Base-by-base conservation (phyloP, 2,329 filamentous ascomycete genomes). In the Fusarium tanahbumbuense region DNA sequence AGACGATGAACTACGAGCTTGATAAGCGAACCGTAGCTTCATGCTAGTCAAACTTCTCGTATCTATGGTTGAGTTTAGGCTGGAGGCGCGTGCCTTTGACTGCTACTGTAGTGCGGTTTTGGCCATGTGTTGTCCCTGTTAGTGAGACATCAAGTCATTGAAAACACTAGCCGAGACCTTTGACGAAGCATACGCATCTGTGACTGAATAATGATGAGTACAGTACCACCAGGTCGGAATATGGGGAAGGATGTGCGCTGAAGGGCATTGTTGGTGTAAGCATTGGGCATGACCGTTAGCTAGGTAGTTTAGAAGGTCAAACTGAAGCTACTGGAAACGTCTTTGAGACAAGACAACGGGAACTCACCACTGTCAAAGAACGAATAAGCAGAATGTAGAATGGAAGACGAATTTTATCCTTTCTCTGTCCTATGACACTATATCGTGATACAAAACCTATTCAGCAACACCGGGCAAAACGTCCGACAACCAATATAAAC, bases 151-250 rank as follows among this genome's bases (percentile, higher is more conserved):
- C 12, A 25, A 16, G 52, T 28, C 22, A 46, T 23, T 18, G 41
- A 45, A 5, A 34, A 28, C 42, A 56, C 44, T 49, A 64, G 25
- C 68, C 46, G 58, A 71, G 58, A 64, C 46, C 20, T 45, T 45
- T 7, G 41, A 45, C 30, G 41, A 23, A 53, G 28, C 8, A n/a
- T 44, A 37, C 30, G 28, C 34, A 27, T 45, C 42, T 37, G 32
- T 23, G 20, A 30, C n/a, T 58, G 34, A 32, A 10, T 18, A 20
- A 41, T 41, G 22, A 32, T 13, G 13, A 53, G n/a, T 32, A 40
- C 32, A 53, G 25, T 30, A 44, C 50, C 53, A 50, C 27, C 32
- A 50, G 34, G 32, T 58, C 7, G 58, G 44, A 20, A 34, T 30
- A 40, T 15, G 28, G 44, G 23, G 18, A 23, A 34, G 25, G 13